Evolutionary conservation across 2,329 filamentous ascomycete species (phyloP).

Genomic region (Trichoderma koningii): DNA sequence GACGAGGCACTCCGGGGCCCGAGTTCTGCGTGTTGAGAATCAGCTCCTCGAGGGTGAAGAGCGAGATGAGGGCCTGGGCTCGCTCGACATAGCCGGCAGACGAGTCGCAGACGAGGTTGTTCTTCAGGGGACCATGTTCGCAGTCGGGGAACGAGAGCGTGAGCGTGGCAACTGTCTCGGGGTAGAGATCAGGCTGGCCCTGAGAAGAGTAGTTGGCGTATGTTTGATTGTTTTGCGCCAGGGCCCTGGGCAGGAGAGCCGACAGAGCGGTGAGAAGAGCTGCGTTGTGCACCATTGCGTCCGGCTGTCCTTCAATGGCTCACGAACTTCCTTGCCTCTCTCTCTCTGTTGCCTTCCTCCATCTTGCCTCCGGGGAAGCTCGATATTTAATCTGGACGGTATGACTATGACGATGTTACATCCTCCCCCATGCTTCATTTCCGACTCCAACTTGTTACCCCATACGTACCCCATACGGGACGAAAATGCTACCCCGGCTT

Average conservation of each 20-base stretch:
- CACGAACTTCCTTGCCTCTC: conserved; percentile 9
- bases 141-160: conserved; percentile 38
- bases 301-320: conserved; percentile 18
- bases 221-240: conserved; percentile 23
- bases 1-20: conserved; percentile 50
- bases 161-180: conserved; percentile 19
- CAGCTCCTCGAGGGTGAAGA: conserved; percentile 41
- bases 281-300: conserved; percentile 15
- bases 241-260: conserved; percentile 10
- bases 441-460: conserved; percentile 13
- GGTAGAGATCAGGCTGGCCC: conserved; percentile 23
- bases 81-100: conserved; percentile 32
- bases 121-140: conserved; percentile 37
- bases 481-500: not conserved
- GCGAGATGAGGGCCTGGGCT: conserved; percentile 37
- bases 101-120: conserved; percentile 40
- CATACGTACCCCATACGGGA: conserved; percentile 3
- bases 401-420: conserved; percentile 19
- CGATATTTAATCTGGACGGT: conserved; percentile 21
- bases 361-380: not conserved
- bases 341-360: not conserved
- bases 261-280: conserved; percentile 19
- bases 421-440: not conserved
- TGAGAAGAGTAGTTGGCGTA: conserved; percentile 23
- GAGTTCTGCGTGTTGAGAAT: conserved; percentile 40